Percentiles rank a stretch among this genome's conserved stretches.
Conservation (phyloP, 257 asterid species). For the Salvia splendens region DNA sequence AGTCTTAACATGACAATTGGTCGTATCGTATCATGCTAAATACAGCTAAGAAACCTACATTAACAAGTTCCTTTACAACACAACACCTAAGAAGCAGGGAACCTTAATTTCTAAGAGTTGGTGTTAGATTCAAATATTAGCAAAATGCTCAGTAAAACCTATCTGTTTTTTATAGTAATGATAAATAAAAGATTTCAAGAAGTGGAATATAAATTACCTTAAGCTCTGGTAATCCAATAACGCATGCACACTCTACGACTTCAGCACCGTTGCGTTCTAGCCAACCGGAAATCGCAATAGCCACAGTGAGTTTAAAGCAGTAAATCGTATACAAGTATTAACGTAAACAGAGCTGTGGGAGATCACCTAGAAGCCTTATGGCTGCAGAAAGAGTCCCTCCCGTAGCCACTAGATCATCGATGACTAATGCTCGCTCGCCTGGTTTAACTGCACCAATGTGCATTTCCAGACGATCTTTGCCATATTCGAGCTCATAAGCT, state of each 20-base stretch:
- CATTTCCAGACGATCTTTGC: conserved; percentile 82
- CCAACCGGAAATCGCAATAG: neutral
- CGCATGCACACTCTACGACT: conserved; percentile 90
- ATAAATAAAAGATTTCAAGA: neutral
- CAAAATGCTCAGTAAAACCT: neutral
- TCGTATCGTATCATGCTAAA: neutral
- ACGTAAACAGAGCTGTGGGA: conserved; percentile 3
- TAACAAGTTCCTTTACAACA: neutral
- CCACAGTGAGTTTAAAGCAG: conserved; percentile 8
- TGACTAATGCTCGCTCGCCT: conserved; percentile 71
- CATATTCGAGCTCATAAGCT: conserved; percentile 85
- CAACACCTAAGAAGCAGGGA: conserved; percentile 1
- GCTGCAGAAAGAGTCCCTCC: conserved; percentile 94
- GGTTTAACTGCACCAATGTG: conserved; percentile 64
- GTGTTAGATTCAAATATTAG: neutral
- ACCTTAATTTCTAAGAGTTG: neutral
- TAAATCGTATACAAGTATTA: neutral
- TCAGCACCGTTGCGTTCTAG: conserved; percentile 72
- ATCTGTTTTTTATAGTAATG: neutral
- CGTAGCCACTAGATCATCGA: conserved; percentile 89
- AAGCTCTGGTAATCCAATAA: conserved; percentile 75
- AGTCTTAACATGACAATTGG: neutral
- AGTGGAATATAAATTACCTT: conserved; percentile 50
- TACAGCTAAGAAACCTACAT: neutral
- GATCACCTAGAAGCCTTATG: conserved; percentile 68